These are phyloP conservation scores for Areca catechu DNA, from an alignment of 176 grass and related monocot genomes.

Conservation along the genomic window DNA sequence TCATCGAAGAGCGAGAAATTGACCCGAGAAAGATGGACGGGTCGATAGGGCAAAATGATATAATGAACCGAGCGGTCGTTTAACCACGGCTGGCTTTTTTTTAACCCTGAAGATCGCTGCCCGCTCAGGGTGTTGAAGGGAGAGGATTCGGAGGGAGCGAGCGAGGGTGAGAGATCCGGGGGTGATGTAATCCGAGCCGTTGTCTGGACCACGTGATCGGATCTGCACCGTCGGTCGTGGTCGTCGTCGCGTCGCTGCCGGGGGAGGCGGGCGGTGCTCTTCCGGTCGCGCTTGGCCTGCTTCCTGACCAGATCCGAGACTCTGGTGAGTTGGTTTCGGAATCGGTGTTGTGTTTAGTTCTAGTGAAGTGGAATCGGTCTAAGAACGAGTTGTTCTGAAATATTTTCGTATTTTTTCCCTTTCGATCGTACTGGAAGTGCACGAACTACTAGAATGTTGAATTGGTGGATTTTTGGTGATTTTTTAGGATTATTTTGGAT, in stretches of 20 bases:
- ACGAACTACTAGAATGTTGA: no score
- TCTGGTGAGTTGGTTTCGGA: slow-evolving; percentile 25
- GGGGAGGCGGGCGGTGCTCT: slow-evolving; percentile 20
- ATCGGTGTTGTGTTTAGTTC: not conserved
- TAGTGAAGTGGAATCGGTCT: no score
- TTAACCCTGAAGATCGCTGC: slow-evolving; percentile 27
- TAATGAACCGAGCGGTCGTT: not conserved
- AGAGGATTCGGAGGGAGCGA: slow-evolving; percentile 10
- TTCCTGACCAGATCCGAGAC: slow-evolving; percentile 23
- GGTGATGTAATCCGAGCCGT: slow-evolving; percentile 21
- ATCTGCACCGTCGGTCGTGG: slow-evolving; percentile 18
- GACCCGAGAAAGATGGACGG: not conserved
- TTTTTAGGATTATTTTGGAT: no score
- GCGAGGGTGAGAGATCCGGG: not conserved
- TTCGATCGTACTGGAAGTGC: no score
- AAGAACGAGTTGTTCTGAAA: not conserved
- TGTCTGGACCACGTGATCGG: slow-evolving; percentile 27
- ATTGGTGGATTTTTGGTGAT: no score
- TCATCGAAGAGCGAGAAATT: slow-evolving; percentile 17
- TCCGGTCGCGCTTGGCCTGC: not conserved
- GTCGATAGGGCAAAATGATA: no score
- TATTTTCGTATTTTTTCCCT: not conserved
- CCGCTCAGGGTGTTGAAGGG: slow-evolving; percentile 29
- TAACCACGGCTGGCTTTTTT: slow-evolving; percentile 57
- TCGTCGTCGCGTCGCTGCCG: not conserved